Evolutionary conservation across 2,329 filamentous ascomycete genomes (phyloP).

Genomic region (Aschersonia sp.): DNA sequence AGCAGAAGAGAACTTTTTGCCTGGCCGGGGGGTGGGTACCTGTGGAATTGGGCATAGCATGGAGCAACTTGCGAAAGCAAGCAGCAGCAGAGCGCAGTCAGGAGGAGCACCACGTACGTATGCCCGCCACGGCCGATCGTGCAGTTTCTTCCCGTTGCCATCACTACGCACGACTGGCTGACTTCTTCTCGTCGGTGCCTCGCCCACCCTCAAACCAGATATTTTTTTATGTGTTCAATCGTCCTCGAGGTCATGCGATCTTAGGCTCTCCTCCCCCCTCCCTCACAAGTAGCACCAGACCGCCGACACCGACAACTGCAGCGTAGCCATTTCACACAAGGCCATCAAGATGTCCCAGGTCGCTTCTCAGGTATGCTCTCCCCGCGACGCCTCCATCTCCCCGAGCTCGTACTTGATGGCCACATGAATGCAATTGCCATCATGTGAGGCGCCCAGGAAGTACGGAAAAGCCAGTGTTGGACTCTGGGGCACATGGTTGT

Average conservation of each 20-base stretch:
- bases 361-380: slow-evolving; percentile 40
- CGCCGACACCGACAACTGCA: slow-evolving; percentile 30
- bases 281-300: slow-evolving; percentile 15
- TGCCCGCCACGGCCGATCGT: slow-evolving; percentile 1
- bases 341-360: slow-evolving; percentile 43
- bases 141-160: slow-evolving; percentile 9
- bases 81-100: too few species aligned
- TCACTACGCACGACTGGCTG: slow-evolving; percentile 1
- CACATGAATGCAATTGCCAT: too few species aligned
- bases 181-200: slow-evolving; percentile 2
- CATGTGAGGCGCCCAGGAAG: too few species aligned
- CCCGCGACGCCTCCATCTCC: background rate
- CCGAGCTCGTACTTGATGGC: too few species aligned
- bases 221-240: slow-evolving; percentile 7
- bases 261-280: slow-evolving; percentile 15
- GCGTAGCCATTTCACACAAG: slow-evolving; percentile 5
- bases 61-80: too few species aligned
- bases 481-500: too few species aligned
- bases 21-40: too few species aligned
- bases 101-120: too few species aligned
- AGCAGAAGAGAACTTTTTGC: background rate
- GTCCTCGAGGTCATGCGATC: slow-evolving; percentile 23
- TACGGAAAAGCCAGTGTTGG: too few species aligned
- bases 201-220: slow-evolving; percentile 4
- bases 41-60: too few species aligned